These are phyloP conservation scores for Albugo laibachii DNA, from an alignment of 352 stramenopile genomes.

Conservation along the genomic window DNA sequence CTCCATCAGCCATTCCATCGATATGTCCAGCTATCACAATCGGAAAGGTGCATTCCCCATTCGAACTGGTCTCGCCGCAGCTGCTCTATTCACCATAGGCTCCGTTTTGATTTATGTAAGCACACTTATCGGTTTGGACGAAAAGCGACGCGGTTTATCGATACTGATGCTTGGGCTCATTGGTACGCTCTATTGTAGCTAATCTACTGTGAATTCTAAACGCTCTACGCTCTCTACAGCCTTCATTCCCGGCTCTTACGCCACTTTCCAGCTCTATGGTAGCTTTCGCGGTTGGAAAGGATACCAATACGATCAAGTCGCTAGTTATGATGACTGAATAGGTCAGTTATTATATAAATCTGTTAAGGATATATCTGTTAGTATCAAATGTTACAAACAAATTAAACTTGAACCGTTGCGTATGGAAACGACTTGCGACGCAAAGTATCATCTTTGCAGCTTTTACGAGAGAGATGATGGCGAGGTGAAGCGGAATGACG, in stretches of 20 bases:
- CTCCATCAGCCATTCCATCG: too few relatives aligned
- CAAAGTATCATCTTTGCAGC: too few relatives aligned
- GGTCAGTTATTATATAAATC: too few relatives aligned
- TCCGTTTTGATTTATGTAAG: conserved; percentile 59
- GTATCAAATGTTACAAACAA: too few relatives aligned
- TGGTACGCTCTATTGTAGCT: conserved; percentile 13
- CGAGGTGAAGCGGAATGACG: too few relatives aligned
- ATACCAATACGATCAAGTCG: conserved; percentile 69
- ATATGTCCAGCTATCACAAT: background rate
- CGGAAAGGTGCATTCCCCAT: conserved; percentile 24
- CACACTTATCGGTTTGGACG: conserved; percentile 53
- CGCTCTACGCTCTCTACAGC: conserved; percentile 20
- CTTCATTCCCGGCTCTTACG: conserved; percentile 71
- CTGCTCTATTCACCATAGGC: conserved; percentile 45
- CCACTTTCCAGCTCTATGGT: conserved; percentile 54
- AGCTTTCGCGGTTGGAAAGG: conserved; percentile 69
- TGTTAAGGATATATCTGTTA: too few relatives aligned
- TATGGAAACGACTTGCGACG: too few relatives aligned
- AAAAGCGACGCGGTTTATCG: conserved; percentile 44
- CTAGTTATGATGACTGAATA: conserved; percentile 60
- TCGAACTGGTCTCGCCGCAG: conserved; percentile 45
- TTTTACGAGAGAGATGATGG: too few relatives aligned
- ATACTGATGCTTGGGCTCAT: conserved; percentile 66
- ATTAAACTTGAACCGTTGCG: too few relatives aligned
- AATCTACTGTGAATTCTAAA: background rate